A percentile compares a stretch with the other conserved stretches of the same genome.
These are phyloP conservation scores for Talaromyces proteolyticus DNA, from an alignment of 495 filamentous ascomycete genomes.

Conservation along the genomic window DNA sequence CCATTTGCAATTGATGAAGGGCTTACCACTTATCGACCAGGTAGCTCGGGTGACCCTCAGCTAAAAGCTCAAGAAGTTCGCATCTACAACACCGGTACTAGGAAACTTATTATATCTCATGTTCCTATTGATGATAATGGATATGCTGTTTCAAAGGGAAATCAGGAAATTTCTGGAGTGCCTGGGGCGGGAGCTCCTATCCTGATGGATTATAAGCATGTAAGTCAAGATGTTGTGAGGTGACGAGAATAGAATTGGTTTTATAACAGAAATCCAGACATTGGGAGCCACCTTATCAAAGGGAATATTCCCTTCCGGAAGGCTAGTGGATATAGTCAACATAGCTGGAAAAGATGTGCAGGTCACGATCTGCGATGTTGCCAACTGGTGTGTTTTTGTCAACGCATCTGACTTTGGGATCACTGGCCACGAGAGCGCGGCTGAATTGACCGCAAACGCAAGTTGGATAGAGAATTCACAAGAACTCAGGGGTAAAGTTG, in stretches of 20 bases:
- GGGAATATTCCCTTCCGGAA: slow-evolving; percentile 1
- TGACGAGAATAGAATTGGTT: not conserved
- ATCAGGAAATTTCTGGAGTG: slow-evolving; percentile 4
- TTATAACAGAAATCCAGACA: not conserved
- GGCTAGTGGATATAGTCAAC: not conserved
- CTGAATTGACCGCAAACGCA: slow-evolving; percentile 4
- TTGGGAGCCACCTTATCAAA: not conserved
- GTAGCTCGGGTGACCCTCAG: not conserved
- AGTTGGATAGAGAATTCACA: not conserved
- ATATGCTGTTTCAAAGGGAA: not conserved
- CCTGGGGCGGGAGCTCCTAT: slow-evolving; percentile 2
- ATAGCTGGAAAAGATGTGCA: slow-evolving; percentile 1
- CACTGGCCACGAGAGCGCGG: slow-evolving; percentile 5
- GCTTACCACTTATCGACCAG: not conserved
- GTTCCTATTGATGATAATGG: slow-evolving; percentile 6
- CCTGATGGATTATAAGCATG: slow-evolving; percentile 1
- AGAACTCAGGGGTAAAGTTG: slow-evolving; percentile 8
- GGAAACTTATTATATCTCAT: slow-evolving; percentile 4
- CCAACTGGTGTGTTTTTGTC: slow-evolving; percentile 5
- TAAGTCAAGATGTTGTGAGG: not conserved
- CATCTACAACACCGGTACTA: slow-evolving; percentile 6
- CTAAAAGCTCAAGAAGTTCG: slow-evolving; percentile 1
- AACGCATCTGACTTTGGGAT: slow-evolving; percentile 4
- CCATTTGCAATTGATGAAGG: slow-evolving; percentile 6
- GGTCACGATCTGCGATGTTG: slow-evolving; percentile 5